Evolutionary conservation across 129 eudicot genomes (phyloP), one percentile per base, ranked within the genome.

Genomic region (Pseudognaphalium luteoalbum): DNA sequence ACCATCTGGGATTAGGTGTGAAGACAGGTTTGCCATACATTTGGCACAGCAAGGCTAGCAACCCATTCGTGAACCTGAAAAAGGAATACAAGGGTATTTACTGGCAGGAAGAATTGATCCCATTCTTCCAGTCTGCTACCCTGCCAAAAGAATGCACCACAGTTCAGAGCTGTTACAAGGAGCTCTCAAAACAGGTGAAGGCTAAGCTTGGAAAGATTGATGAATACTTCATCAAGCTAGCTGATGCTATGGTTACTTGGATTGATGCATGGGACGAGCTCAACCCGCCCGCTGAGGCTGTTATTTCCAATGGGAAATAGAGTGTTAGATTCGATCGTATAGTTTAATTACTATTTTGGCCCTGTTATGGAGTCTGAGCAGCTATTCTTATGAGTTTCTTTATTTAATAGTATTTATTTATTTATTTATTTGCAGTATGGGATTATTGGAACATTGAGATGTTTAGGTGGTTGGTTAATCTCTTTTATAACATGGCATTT

Each of bases 21-120:
- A 86, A 86, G 64, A 86, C 90, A 0, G 91, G 88, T 6, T 73
- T 84, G 72, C 91, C 91, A 5, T 87, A 87, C 88, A 87, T 87
- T 42, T 87, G 88, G 88, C 91, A 87, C 82, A 87, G 91, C 81
- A 87, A 87, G 41, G 91, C 91, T 7, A 87, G 91, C 85, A 87
- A 87, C 82, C 91, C 91, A 1, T 87, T 87, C 22, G 91, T 87
- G 69, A 87, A 87, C 78, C 79, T 87, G 65, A 87, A 81, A 78
- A 87, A 87, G 82, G 91, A 87, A 77, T 87, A 87, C 86, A 87
- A 87, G 41, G 91, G 91, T 8, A 87, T 87, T 41, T 87, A 84
- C 76, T 87, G 91, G 91, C 88, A 87, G 56, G 91, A 87, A 37
- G 91, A 87, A 17, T 47, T 87, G 8, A 87, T 87, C 72, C 91